Base-by-base conservation (phyloP, 805 yeast genomes). In the Candida argentea region DNA sequence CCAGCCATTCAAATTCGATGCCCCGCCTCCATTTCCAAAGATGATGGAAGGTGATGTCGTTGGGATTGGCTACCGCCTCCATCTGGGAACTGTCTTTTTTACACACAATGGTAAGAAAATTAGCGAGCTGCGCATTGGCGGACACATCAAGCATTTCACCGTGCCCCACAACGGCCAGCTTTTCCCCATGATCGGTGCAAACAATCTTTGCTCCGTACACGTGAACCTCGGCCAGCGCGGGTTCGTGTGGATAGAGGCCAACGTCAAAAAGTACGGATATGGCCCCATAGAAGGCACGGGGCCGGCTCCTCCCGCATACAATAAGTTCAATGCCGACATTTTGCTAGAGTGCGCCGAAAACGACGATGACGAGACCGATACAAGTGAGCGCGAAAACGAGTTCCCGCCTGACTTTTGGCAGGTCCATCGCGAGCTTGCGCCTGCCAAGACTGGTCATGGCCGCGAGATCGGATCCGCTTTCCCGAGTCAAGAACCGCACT, bases 301-400 rank as follows among this genome's bases (percentile, higher is more conserved):
- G 33, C 79, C 93, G 3, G 94, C 97, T 4, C 95, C 97, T 3
- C 98, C 98, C 1, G 78, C 91, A 6, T 89, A 89, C 54, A 82
- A 83, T 27, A 73, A 76, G 32, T 86, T 76, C 43, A 74, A 72
- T 25, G 76, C 76, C 26, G 95, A 87, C 48, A 73, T 86, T 4
- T 52, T 89, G 30, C 55, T 89, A 16, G 95, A 81, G 43, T 55
- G 77, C 26, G 65, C 73, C 14, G 76, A 69, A 42, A 49, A 65
- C 15, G 76, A 63, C 39, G 70, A 67, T 8, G 51, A 50, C 31
- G 20, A 20, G 14, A 26, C 18, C 12, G 78, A 73, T 31, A 32
- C 57, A 7, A 43, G 51, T 25, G 65, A 57, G 13, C 36, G 67
- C 25, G 65, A 52, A n/a, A 40, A 46, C 29, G 76, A 70, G 32